A percentile compares a stretch with the other conserved stretches of the same genome.
Evolutionary conservation across 2,329 filamentous ascomycete genomes (phyloP).

Genomic region (Fusarium pininemorale): DNA sequence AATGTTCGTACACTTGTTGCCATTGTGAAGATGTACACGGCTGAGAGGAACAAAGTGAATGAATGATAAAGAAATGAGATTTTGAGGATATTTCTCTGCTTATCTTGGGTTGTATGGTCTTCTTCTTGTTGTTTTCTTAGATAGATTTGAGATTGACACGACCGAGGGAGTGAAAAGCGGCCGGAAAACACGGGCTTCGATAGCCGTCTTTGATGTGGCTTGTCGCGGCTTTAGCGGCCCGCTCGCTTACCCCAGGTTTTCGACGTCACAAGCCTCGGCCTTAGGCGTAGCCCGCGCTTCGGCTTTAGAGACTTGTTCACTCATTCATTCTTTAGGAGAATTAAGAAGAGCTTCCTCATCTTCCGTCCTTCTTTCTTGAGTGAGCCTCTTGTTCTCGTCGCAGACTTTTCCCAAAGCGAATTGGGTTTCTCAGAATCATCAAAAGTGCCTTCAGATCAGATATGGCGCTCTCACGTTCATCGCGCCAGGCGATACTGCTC

Average conservation of each 20-base stretch:
- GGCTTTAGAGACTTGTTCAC: constrained; percentile 5
- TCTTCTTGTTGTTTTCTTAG: background rate
- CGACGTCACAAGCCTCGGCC: constrained; percentile 43
- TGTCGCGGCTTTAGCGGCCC: constrained; percentile 39
- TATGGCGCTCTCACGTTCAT: constrained; percentile 60
- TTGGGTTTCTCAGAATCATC: background rate
- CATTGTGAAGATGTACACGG: constrained; percentile 44
- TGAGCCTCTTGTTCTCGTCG: constrained; percentile 15
- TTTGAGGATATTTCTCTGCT: constrained; percentile 3
- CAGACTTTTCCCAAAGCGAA: background rate
- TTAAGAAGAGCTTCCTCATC: constrained; percentile 4
- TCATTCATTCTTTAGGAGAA: constrained; percentile 4
- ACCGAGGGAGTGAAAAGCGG: constrained; percentile 34
- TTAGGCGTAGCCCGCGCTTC: constrained; percentile 25
- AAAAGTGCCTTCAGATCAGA: background rate
- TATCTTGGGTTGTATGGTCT: background rate
- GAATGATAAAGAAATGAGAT: background rate
- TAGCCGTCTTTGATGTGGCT: constrained; percentile 29
- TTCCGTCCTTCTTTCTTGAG: background rate
- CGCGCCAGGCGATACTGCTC: constrained; percentile 56
- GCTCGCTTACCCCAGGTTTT: constrained; percentile 43
- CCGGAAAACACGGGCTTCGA: constrained; percentile 32
- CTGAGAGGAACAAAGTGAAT: background rate
- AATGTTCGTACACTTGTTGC: constrained; percentile 53
- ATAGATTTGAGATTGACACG: background rate